Evolutionary conservation across 768 basidiomycete species (phyloP), one percentile per base, ranked within the genome.

Genomic region (Dendrothele bispora): DNA sequence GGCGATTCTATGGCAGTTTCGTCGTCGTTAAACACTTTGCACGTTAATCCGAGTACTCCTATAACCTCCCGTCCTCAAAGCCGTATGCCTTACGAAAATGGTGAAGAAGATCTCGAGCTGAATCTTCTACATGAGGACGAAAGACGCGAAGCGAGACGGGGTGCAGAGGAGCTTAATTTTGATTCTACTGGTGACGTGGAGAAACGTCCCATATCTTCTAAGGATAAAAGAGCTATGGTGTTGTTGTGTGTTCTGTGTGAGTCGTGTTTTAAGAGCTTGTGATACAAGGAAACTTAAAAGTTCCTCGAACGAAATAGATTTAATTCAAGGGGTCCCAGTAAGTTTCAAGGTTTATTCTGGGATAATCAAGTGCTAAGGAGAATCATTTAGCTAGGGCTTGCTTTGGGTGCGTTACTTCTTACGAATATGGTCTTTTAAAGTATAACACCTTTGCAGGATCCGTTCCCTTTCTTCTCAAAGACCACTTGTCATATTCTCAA

Each of bases 401-500:
- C 95, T 30, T 79, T 98, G 46, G 88, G 88, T 88, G 60, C 8
- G 72, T 55, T 27, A 7, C 32, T 17, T 32, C 11, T n/a, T 15
- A 27, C 37, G 15, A 43, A 15, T 41, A 10, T 25, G 29, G 18
- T 20, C 28, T 44, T 42, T 29, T 20, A 46, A 30, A 27, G 40
- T 47, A 50, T 45, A 50, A 32, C 18, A 50, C 24, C 30, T 49
- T 25, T 52, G 17, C 45, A 91, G 95, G 97, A 54, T 98, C 95
- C 30, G 82, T 99, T 5, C 95, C 97, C 18, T 98, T 98, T 75
- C 83, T 98, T 67, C 79, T 98, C 45, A 88, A 90, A 68, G 86
- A 97, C 60, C 89, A 95, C 68, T 67, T 99, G 52, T 97, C 95
- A 26, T 99, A 99, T 72, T 95, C 94, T 28, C 93, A 98, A 69